Percentiles rank a stretch among this genome's conserved stretches.
These are phyloP conservation scores for Pterulicium gracile DNA, from an alignment of 1,284 basidiomycete species.

Conservation along the genomic window DNA sequence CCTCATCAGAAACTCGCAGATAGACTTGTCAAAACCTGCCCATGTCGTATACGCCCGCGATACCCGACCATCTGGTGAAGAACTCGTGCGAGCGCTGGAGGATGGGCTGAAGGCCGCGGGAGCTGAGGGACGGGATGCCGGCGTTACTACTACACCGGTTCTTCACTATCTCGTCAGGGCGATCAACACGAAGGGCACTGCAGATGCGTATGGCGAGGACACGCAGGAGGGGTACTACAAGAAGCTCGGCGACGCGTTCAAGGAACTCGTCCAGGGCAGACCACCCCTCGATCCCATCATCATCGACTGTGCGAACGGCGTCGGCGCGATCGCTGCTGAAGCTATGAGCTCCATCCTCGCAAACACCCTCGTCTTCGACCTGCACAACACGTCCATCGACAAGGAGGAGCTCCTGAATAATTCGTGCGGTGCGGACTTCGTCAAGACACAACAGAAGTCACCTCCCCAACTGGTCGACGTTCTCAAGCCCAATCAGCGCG, in stretches of 20 bases:
- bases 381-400: conserved; percentile 59
- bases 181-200: conserved; percentile 75
- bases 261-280: conserved; percentile 74
- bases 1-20: conserved; percentile 59
- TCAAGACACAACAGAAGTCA: conserved; percentile 85
- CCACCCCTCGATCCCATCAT: conserved; percentile 50
- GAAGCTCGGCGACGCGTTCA: conserved; percentile 83
- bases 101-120: conserved; percentile 74
- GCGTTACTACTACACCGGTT: conserved; percentile 89
- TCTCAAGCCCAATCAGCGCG: conserved; percentile 65
- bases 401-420: conserved; percentile 75
- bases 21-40: conserved; percentile 73
- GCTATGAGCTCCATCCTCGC: conserved; percentile 45
- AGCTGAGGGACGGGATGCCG: conserved; percentile 58
- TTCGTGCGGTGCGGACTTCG: conserved; percentile 91
- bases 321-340: conserved; percentile 72
- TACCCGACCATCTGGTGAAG: conserved; percentile 83
- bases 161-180: conserved; percentile 92
- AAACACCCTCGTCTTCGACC: conserved; percentile 41
- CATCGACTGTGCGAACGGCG: conserved; percentile 97
- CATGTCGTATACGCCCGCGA: conserved; percentile 88
- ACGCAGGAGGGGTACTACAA: conserved; percentile 80
- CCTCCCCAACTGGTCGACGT: conserved; percentile 62
- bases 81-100: conserved; percentile 74
- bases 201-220: conserved; percentile 75